Percentiles rank a stretch among this genome's conserved stretches.
Conservation (phyloP, 2,329 filamentous ascomycete species). For the Thelonectria blattea region DNA sequence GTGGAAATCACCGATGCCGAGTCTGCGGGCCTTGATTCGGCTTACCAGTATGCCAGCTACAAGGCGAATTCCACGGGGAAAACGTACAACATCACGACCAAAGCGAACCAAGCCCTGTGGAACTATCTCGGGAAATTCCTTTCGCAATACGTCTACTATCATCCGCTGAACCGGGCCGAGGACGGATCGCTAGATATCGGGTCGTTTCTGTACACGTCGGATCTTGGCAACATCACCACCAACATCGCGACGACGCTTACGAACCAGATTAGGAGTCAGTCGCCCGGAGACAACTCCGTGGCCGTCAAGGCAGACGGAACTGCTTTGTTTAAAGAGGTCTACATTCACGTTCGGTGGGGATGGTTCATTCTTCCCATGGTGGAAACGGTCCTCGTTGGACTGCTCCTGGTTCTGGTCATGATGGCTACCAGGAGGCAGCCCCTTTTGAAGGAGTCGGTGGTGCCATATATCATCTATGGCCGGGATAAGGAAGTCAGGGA, state of each 20-base stretch:
- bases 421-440: background rate
- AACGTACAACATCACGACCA: background rate
- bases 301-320: background rate
- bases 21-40: background rate
- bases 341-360: constrained; percentile 16
- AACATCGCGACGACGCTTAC: constrained; percentile 4
- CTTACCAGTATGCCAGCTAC: background rate
- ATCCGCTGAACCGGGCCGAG: background rate
- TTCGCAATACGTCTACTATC: background rate
- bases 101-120: background rate
- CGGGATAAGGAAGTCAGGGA: background rate
- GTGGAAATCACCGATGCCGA: background rate
- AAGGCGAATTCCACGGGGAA: background rate
- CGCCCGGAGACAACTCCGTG: constrained; percentile 9
- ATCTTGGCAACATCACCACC: constrained; percentile 4
- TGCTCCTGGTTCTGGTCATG: background rate
- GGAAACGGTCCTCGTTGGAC: constrained; percentile 1
- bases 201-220: background rate
- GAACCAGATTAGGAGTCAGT: constrained; percentile 10
- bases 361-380: constrained; percentile 9
- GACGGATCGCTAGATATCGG: background rate
- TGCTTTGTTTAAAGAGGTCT: background rate
- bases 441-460: constrained; percentile 10
- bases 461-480: constrained; percentile 4
- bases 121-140: background rate